phyloP scores from a whole-genome alignment of 2,329 filamentous ascomycete genomes.

The Thelonectria discophora region DNA sequence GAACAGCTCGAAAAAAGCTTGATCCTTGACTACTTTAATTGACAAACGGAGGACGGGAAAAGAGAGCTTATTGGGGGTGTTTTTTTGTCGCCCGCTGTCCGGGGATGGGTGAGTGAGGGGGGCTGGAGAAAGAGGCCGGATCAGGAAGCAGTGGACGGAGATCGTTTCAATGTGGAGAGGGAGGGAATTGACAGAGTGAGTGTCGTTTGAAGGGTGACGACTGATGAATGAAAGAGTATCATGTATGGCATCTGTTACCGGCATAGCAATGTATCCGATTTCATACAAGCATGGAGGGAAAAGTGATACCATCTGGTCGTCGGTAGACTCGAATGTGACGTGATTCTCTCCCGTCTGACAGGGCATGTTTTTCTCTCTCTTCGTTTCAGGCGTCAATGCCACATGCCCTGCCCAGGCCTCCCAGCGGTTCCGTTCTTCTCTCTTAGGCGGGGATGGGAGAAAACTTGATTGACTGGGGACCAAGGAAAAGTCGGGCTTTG shows the following conservation, averaged over 20 bases:
- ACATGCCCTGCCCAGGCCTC: neutral
- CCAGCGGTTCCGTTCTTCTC: neutral
- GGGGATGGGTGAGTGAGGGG: slow-evolving; percentile 8
- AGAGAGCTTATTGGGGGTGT: too few relatives aligned
- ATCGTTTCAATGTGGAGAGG: slow-evolving; percentile 13
- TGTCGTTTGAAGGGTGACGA: too few relatives aligned
- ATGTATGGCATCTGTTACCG: too few relatives aligned
- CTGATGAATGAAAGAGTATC: too few relatives aligned
- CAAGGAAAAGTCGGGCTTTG: neutral
- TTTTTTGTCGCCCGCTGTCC: neutral
- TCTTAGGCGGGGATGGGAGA: neutral
- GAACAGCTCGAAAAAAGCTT: too few relatives aligned
- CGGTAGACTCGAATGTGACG: neutral
- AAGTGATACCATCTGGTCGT: neutral
- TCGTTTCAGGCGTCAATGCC: slow-evolving; percentile 9
- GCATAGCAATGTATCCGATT: too few relatives aligned
- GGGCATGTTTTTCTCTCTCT: slow-evolving; percentile 1
- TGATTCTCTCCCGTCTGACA: neutral
- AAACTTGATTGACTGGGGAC: neutral
- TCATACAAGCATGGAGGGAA: neutral
- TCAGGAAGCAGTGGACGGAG: slow-evolving; percentile 20
- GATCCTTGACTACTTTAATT: too few relatives aligned
- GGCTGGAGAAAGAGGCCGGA: slow-evolving; percentile 10
- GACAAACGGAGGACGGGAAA: too few relatives aligned
- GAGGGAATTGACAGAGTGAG: neutral